Evolutionary conservation across 2,329 filamentous ascomycete species (phyloP), one percentile per base, ranked within the genome.

Genomic region (Neopestalotiopsis rosae): DNA sequence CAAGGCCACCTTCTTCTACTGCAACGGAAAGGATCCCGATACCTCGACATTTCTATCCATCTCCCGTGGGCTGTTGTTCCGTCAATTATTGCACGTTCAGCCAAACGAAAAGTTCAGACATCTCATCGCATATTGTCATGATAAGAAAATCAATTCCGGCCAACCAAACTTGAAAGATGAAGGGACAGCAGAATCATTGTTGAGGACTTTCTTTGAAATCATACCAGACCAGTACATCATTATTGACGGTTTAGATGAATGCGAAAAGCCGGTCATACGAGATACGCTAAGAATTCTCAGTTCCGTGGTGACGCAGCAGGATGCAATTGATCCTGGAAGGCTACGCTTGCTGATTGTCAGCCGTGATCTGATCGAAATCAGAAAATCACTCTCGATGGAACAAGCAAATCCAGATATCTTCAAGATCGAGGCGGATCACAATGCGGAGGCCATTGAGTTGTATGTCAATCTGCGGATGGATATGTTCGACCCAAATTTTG

Each of bases 171-270:
- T 67, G 6, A 63, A 57, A 7, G 45, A 20, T 12, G 20, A 62
- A 3, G 66, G 49, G 0, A 40, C 57, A 5, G 66, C 57, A 38
- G 61, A 62, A 14, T n/a, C 40, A 5, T 61, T 69, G 6, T 42
- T 69, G 3, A 57, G 62, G n/a, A 5, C 20, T 12, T 58, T 66
- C 32, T 68, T 67, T 10, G 68, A 69, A 17, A n/a, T 14, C 17
- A 57, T 62, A 17, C 10, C 28, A 1, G 2, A 73, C 68, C 45
- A 79, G 10, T 83, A 80, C 70, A 76, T 84, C 42, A 70, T 85
- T 6, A 74, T 85, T n/a, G 83, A 85, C 69, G 83, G 83, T 0
- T 69, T 85, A 14, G 83, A 85, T 63, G 82, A 85, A 68, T 82
- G 81, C 65, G 69, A 76, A 1, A n/a, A 63, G 4, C 34, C 65